Evolutionary conservation across 768 basidiomycete species (phyloP), one percentile per base, ranked within the genome.

Genomic region (Naganishia randhawae): DNA sequence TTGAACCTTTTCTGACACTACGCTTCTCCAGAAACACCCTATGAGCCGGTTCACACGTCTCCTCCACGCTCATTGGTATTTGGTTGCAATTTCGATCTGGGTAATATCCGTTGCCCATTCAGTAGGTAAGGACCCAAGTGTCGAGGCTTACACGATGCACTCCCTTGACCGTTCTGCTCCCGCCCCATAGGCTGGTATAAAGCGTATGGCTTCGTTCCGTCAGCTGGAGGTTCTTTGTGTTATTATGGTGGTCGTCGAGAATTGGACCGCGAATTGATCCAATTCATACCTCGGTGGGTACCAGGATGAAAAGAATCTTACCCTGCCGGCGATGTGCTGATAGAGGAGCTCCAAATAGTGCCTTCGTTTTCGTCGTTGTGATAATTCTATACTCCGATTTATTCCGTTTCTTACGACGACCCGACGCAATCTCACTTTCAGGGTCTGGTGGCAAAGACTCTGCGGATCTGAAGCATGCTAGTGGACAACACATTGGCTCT

Each of bases 281-380:
- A 79, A 55, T 78, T 79, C 68, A 73, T 79, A 27, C 78, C 78
- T 14, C 71, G 78, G 66, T 67, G 33, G 22, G 69, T 51, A 10
- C 6, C n/a, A n/a, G 3, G 10, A 17, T 13, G 32, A 17, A 16
- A 4, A 1, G 8, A n/a, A 22, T n/a, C 19, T 37, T 25, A 19
- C 14, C 31, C 57, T 8, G 8, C 33, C 16, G 16, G 9, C 42
- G 31, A 11, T 27, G 3, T 2, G n/a, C 25, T 57, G 31, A 57
- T 41, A 16, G 25, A n/a, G 4, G 7, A 11, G 19, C 3, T 42
- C 35, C 10, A 16, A 22, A 48, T 3, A 71, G 70, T 35, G 78
- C 77, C 0, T 61, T 74, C 27, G 77, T 77, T 27, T 79, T 79
- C 62, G 42, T 75, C 65, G 67, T 73, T 57, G 73, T 78, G 22